phyloP scores from a whole-genome alignment of 2,329 filamentous ascomycete species.

The Colletotrichum spinosum region DNA sequence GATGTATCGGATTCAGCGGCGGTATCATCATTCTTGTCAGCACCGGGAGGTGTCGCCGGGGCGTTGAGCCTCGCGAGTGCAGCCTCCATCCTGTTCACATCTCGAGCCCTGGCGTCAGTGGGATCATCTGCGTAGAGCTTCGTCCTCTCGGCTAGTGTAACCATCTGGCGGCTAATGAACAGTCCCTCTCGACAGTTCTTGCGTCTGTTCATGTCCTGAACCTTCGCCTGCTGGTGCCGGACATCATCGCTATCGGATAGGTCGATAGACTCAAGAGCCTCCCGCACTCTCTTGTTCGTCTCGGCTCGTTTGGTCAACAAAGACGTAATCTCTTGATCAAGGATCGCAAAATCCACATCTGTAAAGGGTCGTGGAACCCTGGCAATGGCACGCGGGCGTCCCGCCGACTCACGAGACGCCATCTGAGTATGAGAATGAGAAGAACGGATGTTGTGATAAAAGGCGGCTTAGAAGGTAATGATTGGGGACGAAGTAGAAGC shows the following conservation, averaged over 20 bases:
- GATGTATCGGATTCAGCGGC: too few species aligned
- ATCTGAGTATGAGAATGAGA: too few species aligned
- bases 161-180: conserved; percentile 17
- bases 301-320: not conserved
- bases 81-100: conserved; percentile 12
- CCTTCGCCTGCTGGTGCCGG: conserved; percentile 15
- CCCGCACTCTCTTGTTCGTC: not conserved
- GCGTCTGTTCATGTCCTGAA: conserved; percentile 3
- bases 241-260: not conserved
- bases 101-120: conserved; percentile 9
- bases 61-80: conserved; percentile 13
- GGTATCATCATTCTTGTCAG: too few species aligned
- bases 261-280: not conserved
- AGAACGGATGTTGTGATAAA: too few species aligned
- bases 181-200: conserved; percentile 11
- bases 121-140: conserved; percentile 18
- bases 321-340: not conserved
- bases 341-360: not conserved
- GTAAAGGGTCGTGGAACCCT: too few species aligned
- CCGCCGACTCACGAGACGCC: too few species aligned
- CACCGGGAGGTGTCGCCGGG: not conserved
- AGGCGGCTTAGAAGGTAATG: too few species aligned
- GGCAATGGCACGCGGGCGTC: too few species aligned
- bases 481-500: not conserved
- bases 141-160: conserved; percentile 5